Base-by-base conservation (phyloP, 1,284 basidiomycete species). In the Ceratobasidium sp. region DNA sequence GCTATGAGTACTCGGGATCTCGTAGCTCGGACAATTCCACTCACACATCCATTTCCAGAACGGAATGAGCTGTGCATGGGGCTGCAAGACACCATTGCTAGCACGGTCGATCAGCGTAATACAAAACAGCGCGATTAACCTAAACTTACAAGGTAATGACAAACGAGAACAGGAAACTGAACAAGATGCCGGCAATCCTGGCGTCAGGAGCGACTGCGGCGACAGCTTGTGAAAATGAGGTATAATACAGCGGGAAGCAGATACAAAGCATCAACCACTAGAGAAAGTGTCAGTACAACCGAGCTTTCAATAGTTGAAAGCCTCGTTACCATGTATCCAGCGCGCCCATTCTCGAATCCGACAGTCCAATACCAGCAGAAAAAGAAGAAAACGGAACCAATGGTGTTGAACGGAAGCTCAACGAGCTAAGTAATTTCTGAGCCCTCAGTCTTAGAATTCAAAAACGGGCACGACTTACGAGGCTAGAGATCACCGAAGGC, bases 11-110 rank as follows among this genome's bases (percentile, higher is more conserved):
- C 1, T 18, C n/a, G 16, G n/a, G 28, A 13, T 18, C 14, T 35
- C 28, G n/a, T 59, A 18, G 30, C 28, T 28, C 9, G 13, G 23
- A 38, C 7, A 28, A 63, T n/a, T 49, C 47, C 6, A 49, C 47
- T 49, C 6, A 49, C 47, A 92, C 89, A 94, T 92, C 90, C 92
- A 94, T 76, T 83, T 83, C 92, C 91, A 94, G 89, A 91, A 94
- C 14, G 79, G 77, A 3, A 88, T 89, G 7, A 94, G 86, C 14
- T 84, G 79, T 6, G 83, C 77, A 81, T 83, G 90, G 0, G 89
- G 89, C 78, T 91, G 89, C 59, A 90, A 75, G 26, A 89, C 87
- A 76, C 89, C 89, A 74, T 89, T 87, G 80, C 85, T 88, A 63
- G 18, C 30, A 1, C 23, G 44, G 66, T 55, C 71, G 72, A 64